These are phyloP conservation scores for Neofusicoccum umdonicola DNA, from an alignment of 2,329 filamentous ascomycete genomes.

Conservation along the genomic window DNA sequence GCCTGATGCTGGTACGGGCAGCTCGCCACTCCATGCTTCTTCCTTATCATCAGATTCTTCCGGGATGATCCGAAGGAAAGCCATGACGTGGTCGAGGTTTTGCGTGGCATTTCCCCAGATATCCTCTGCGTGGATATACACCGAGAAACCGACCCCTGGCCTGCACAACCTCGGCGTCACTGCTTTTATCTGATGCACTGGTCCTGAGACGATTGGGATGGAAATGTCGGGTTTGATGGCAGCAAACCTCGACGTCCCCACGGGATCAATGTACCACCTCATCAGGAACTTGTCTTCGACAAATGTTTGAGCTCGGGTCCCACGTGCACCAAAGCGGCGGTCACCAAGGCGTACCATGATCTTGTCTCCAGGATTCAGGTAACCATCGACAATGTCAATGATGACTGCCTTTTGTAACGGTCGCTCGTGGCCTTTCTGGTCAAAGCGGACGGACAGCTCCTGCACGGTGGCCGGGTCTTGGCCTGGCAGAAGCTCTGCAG, in stretches of 20 bases:
- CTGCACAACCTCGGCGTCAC: constrained; percentile 23
- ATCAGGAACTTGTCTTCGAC: constrained; percentile 35
- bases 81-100: constrained; percentile 1
- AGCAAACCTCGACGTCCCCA: constrained; percentile 36
- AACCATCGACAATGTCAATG: constrained; percentile 33
- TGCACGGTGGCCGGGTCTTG: constrained; percentile 38
- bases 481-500: constrained; percentile 25
- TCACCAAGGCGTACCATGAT: constrained; percentile 36
- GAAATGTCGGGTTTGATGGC: constrained; percentile 34
- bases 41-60: too few species aligned
- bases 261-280: constrained; percentile 40
- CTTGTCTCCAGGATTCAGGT: constrained; percentile 37
- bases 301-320: constrained; percentile 37
- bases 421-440: constrained; percentile 40
- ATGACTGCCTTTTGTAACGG: constrained; percentile 37
- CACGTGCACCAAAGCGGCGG: constrained; percentile 30
- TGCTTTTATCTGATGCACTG: constrained; percentile 21
- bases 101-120: constrained; percentile 29
- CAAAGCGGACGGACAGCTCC: constrained; percentile 33
- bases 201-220: constrained; percentile 25
- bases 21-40: background rate
- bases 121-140: constrained; percentile 18
- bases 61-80: too few species aligned
- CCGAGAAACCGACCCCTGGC: background rate
- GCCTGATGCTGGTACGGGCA: too few species aligned